Base-by-base conservation (phyloP, 257 asterid genomes). In the Solanum ahanhuiri region DNA sequence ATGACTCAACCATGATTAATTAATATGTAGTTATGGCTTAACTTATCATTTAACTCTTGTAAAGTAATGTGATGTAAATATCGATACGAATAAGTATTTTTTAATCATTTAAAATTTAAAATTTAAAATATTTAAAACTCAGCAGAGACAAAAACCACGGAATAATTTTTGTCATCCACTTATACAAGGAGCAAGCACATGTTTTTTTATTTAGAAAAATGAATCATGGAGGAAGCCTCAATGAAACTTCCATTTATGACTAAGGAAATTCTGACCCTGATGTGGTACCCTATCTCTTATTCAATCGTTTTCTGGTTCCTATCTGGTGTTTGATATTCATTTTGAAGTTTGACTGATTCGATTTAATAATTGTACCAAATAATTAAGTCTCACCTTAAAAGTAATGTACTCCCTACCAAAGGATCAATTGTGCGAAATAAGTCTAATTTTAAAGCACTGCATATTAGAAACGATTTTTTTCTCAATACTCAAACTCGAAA, bases 181-280 rank as follows among this genome's bases (percentile, higher is more conserved):
- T 34, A 35, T 35, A 73, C 57, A 37, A 37, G 33, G 1, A 28
- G 10, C 58, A 75, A 39, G 0, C n/a, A 75, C 83, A 41, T 20
- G 83, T 23, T 76, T 37, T 75, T 76, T 28, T 28, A 39, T 60
- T 60, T 54, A 17, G n/a, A 23, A 31, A 76, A 7, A 70, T 33
- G 4, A 54, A 54, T 54, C 63, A 17, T 17, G 58, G 22, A 75
- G 57, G 82, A 76, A 76, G 35, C 83, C 83, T 23, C 83, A 76
- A 7, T 39, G 60, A 39, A 76, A 23, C 34, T 76, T 76, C 83
- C 83, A 39, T 12, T 54, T 2, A 18, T 5, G 4, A 31, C n/a
- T 17, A 11, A 37, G 5, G 7, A 41, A 75, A 73, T 2, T 20
- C 23, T 11, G 31, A 39, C 14, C 54, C 63, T 37, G 34, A 39